Percentiles rank a stretch among this genome's conserved stretches.
Evolutionary conservation across 805 yeast species (phyloP).

Genomic region (Blastobotrys robertii): DNA sequence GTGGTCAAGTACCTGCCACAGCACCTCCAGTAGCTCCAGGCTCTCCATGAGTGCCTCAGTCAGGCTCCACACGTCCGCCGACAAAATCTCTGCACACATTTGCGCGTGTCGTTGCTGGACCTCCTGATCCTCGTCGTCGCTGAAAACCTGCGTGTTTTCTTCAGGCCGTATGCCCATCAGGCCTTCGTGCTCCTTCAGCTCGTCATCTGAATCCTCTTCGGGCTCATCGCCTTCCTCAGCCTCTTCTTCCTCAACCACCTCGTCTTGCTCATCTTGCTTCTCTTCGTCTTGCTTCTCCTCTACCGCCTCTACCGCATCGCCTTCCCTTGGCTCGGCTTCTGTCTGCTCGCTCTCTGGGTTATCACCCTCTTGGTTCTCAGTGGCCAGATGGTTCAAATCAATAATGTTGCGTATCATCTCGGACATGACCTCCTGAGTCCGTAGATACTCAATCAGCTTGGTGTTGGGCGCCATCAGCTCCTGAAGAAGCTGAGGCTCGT

Average conservation of each 20-base stretch:
- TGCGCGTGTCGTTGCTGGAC: conserved; percentile 36
- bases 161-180: conserved; percentile 2
- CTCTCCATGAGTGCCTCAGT: conserved; percentile 84
- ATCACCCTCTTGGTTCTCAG: too few species aligned
- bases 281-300: conserved; percentile 17
- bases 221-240: conserved; percentile 15
- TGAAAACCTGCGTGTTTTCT: conserved; percentile 4
- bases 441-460: conserved; percentile 65
- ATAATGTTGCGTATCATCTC: conserved; percentile 39
- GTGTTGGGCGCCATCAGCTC: conserved; percentile 65
- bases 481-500: conserved; percentile 65
- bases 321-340: conserved; percentile 13
- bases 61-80: conserved; percentile 90
- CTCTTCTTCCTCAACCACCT: conserved; percentile 19
- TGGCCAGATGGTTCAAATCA: conserved; percentile 16
- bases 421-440: conserved; percentile 65
- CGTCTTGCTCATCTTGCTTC: conserved; percentile 14
- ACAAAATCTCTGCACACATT: conserved; percentile 77
- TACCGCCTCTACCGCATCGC: conserved; percentile 17
- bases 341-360: conserved; percentile 11
- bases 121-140: conserved; percentile 24
- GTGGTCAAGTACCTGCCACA: conserved; percentile 75
- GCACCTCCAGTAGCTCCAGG: conserved; percentile 47
- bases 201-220: conserved; percentile 14
- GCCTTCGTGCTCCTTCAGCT: conserved; percentile 8